Percentiles rank a stretch among this genome's conserved stretches.
These are phyloP conservation scores for Colletotrichum sp. DNA, from an alignment of 2,329 filamentous ascomycete species.

Conservation along the genomic window DNA sequence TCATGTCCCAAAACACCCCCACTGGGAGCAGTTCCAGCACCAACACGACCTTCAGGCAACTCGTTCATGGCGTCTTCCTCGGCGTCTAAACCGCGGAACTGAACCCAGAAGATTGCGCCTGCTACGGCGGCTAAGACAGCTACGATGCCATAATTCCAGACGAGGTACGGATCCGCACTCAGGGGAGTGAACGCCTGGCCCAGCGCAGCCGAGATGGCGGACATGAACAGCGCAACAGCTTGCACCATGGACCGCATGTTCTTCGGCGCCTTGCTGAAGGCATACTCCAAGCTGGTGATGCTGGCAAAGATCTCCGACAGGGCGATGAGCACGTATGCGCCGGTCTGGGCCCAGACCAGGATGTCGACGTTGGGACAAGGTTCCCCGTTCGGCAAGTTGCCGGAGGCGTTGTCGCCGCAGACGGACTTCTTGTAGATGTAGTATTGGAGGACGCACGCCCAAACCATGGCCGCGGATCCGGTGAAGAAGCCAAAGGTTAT, in stretches of 20 bases:
- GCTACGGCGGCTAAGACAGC: slow-evolving; percentile 68
- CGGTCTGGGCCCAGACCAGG: slow-evolving; percentile 67
- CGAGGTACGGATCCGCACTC: slow-evolving; percentile 65
- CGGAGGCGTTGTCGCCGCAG: slow-evolving; percentile 54
- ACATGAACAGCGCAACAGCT: slow-evolving; percentile 71
- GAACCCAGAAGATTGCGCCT: slow-evolving; percentile 72
- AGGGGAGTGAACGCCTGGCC: slow-evolving; percentile 60
- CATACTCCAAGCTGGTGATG: slow-evolving; percentile 71
- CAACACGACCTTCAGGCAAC: slow-evolving; percentile 39
- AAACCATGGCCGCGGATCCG: slow-evolving; percentile 64
- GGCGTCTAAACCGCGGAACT: slow-evolving; percentile 64
- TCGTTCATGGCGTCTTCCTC: slow-evolving; percentile 73
- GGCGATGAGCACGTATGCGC: slow-evolving; percentile 53
- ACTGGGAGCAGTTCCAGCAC: not conserved
- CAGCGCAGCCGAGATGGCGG: slow-evolving; percentile 70
- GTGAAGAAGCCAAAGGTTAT: slow-evolving; percentile 73
- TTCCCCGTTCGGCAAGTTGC: slow-evolving; percentile 18
- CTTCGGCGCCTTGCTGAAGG: slow-evolving; percentile 76
- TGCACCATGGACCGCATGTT: slow-evolving; percentile 80
- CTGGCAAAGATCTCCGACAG: slow-evolving; percentile 54
- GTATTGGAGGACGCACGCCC: slow-evolving; percentile 57
- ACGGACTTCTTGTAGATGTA: slow-evolving; percentile 68
- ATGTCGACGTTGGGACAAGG: slow-evolving; percentile 54
- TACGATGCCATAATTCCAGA: slow-evolving; percentile 76
- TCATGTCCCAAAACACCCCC: not conserved